Evolutionary conservation across 805 yeast species (phyloP).

Genomic region (Lipomyces japonicus): DNA sequence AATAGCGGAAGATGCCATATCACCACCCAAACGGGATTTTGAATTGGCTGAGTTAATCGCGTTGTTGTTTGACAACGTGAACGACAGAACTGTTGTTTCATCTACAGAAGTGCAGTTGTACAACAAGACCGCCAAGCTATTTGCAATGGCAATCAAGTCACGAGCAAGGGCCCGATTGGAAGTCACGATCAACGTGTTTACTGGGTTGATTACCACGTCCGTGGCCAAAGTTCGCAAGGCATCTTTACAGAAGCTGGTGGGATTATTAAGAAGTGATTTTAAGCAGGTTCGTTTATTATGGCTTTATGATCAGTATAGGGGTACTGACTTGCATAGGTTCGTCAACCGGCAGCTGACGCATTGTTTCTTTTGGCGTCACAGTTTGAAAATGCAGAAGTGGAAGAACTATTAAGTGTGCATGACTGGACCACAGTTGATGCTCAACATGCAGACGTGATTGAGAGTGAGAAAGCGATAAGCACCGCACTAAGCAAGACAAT

Average conservation of each 20-base stretch:
- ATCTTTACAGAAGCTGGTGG: conserved; percentile 11
- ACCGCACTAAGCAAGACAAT: background rate
- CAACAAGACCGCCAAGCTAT: conserved; percentile 17
- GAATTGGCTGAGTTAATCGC: conserved; percentile 14
- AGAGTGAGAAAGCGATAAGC: background rate
- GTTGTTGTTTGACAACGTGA: conserved; percentile 4
- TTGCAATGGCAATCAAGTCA: conserved; percentile 8
- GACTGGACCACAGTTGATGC: conserved; percentile 2
- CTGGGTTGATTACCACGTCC: background rate
- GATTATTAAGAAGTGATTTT: conserved; percentile 4
- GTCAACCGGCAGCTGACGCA: conserved; percentile 19
- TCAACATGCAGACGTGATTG: background rate
- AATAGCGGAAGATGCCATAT: background rate
- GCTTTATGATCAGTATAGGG: background rate
- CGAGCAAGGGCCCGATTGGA: background rate
- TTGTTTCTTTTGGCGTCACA: conserved; percentile 8
- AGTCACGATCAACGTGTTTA: conserved; percentile 1
- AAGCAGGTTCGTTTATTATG: conserved; percentile 1
- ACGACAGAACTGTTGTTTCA: background rate
- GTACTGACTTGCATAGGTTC: conserved; percentile 5
- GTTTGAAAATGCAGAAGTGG: background rate
- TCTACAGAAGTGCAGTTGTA: conserved; percentile 3
- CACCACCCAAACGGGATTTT: conserved; percentile 8
- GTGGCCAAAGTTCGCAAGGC: conserved; percentile 11
- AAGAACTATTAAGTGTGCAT: background rate